Evolutionary conservation across 192 early-diverging fungal species (phyloP).

Genomic region (Backusella macrospora): DNA sequence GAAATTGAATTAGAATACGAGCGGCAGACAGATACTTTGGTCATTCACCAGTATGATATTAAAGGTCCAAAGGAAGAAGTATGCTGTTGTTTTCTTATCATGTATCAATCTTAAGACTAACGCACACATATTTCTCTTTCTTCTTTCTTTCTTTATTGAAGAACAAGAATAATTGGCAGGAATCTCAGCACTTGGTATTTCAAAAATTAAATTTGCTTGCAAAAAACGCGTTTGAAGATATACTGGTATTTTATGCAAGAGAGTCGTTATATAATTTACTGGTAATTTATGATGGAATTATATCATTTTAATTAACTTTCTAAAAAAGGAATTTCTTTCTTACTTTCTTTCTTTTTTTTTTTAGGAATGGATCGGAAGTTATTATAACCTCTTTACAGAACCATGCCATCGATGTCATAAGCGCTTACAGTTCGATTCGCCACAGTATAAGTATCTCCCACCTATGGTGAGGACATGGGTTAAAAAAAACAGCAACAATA

Average conservation of each 20-base stretch:
- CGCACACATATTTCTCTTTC: no score
- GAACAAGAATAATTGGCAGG: constrained; percentile 35
- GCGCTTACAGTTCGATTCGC: constrained; percentile 48
- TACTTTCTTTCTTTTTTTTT: neutral
- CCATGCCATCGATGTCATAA: constrained; percentile 47
- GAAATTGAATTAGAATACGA: constrained; percentile 25
- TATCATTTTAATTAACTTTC: neutral
- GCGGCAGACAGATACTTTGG: constrained; percentile 2
- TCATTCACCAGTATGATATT: constrained; percentile 23
- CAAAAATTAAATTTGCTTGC: constrained; percentile 46
- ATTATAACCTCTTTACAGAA: constrained; percentile 40
- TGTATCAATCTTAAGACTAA: no score
- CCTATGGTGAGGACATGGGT: constrained; percentile 46
- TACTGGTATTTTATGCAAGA: constrained; percentile 26
- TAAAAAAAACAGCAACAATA: neutral
- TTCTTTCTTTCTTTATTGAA: neutral
- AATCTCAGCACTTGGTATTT: constrained; percentile 46
- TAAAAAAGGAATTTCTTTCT: neutral
- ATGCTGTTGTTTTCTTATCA: neutral
- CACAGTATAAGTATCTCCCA: constrained; percentile 52
- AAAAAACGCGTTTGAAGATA: constrained; percentile 40
- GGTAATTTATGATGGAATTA: constrained; percentile 21
- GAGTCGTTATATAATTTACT: constrained; percentile 39
- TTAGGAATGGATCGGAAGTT: constrained; percentile 46
- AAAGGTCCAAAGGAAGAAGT: constrained; percentile 26